These are phyloP conservation scores for Lecanicillium sp. DNA, from an alignment of 2,329 filamentous ascomycete species.

Conservation along the genomic window DNA sequence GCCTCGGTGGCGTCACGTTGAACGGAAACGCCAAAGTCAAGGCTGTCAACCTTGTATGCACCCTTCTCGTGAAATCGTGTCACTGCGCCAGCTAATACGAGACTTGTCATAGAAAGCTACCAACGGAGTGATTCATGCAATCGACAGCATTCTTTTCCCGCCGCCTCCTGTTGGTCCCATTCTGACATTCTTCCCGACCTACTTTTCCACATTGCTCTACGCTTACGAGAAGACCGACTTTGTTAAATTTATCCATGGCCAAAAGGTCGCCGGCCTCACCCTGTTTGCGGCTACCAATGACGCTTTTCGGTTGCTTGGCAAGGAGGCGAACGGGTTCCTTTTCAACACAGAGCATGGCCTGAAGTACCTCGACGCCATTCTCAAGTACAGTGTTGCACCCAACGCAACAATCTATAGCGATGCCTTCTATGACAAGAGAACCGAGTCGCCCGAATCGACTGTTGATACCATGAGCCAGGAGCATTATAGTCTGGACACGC, in stretches of 20 bases:
- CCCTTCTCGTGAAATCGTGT: not conserved
- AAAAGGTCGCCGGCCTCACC: conserved; percentile 57
- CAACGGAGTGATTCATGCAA: conserved; percentile 76
- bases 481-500: conserved; percentile 66
- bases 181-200: conserved; percentile 60
- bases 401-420: conserved; percentile 79
- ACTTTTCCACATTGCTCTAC: conserved; percentile 74
- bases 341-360: conserved; percentile 68
- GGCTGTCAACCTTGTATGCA: conserved; percentile 60
- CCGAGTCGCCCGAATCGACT: conserved; percentile 23
- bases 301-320: conserved; percentile 72
- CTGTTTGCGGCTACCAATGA: conserved; percentile 75
- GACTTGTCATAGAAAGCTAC: conserved; percentile 49
- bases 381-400: conserved; percentile 72
- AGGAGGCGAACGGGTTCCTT: conserved; percentile 71
- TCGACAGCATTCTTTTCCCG: conserved; percentile 70
- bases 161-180: conserved; percentile 54
- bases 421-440: conserved; percentile 55
- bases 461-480: conserved; percentile 31
- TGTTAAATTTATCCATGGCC: conserved; percentile 50
- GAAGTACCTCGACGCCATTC: conserved; percentile 69
- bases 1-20: conserved; percentile 57
- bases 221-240: conserved; percentile 72
- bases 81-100: not conserved
- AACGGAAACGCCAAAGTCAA: conserved; percentile 74